phyloP scores from a whole-genome alignment of 73 alveolate species.

The Paramecium bursaria region DNA sequence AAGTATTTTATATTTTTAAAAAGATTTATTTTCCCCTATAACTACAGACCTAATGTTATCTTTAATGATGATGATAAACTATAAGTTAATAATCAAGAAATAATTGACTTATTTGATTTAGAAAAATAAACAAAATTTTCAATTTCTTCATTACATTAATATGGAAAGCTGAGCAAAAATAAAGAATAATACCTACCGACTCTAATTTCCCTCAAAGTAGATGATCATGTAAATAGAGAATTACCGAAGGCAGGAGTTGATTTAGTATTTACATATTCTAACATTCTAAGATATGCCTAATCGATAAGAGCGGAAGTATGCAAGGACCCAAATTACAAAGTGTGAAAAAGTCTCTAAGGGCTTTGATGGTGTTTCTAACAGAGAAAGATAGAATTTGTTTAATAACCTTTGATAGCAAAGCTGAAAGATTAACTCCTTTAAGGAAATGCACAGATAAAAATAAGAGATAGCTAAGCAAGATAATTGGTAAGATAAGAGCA shows the following conservation, averaged over 20 bases:
- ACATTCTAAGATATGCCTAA: constrained; percentile 75
- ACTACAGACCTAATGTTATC: background rate
- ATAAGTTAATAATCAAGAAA: background rate
- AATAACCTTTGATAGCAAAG: constrained; percentile 71
- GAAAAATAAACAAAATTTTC: no score
- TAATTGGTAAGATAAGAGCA: constrained; percentile 64
- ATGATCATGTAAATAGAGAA: no score
- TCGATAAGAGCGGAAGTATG: constrained; percentile 85
- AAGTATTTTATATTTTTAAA: no score
- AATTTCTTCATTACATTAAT: background rate
- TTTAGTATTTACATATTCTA: no score
- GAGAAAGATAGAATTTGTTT: constrained; percentile 72
- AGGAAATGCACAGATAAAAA: constrained; percentile 69
- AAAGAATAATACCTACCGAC: background rate
- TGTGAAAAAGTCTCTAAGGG: constrained; percentile 74
- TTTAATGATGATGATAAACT: background rate
- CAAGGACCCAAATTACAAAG: constrained; percentile 71
- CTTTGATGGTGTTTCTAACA: constrained; percentile 65
- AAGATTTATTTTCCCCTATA: no score
- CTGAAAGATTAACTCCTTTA: constrained; percentile 66
- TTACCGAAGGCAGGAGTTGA: no score
- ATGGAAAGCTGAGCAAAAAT: background rate
- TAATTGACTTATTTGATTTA: background rate
- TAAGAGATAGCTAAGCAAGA: constrained; percentile 56
- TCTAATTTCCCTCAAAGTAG: background rate